Evolutionary conservation across 306 rosid genomes (phyloP).

Genomic region (Hippophae rhamnoides): DNA sequence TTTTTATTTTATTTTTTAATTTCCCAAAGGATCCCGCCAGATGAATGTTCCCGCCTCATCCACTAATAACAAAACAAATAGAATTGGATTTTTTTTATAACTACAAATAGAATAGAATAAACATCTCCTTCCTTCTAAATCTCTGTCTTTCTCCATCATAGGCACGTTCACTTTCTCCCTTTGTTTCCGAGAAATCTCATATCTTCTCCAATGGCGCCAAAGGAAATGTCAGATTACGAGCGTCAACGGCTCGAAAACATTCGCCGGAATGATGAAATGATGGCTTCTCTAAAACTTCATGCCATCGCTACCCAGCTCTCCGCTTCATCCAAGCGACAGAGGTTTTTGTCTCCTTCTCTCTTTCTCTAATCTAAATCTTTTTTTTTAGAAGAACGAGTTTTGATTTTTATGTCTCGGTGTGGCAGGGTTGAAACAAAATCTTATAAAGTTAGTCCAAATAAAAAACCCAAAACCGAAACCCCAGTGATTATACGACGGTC

Average conservation of each 20-base stretch:
- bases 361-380: neutral
- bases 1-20: too few relatives aligned
- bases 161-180: too few relatives aligned
- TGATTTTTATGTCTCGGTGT: neutral
- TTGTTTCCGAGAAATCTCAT: too few relatives aligned
- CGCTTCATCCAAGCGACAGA: slow-evolving; percentile 46
- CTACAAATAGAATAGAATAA: too few relatives aligned
- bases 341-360: slow-evolving; percentile 27
- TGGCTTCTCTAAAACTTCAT: slow-evolving; percentile 73
- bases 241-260: slow-evolving; percentile 75
- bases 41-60: too few relatives aligned
- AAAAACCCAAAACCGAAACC: slow-evolving; percentile 42
- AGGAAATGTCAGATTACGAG: slow-evolving; percentile 60
- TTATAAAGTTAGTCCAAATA: slow-evolving; percentile 27
- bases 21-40: too few relatives aligned
- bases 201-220: slow-evolving; percentile 36
- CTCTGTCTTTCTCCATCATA: too few relatives aligned
- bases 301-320: slow-evolving; percentile 56
- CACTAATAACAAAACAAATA: too few relatives aligned
- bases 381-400: neutral
- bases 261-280: slow-evolving; percentile 74
- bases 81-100: too few relatives aligned
- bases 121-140: too few relatives aligned
- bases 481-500: slow-evolving; percentile 63
- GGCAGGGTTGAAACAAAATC: slow-evolving; percentile 47